These are phyloP conservation scores for Aphanocladium album DNA, from an alignment of 2,329 filamentous ascomycete species.

Conservation along the genomic window DNA sequence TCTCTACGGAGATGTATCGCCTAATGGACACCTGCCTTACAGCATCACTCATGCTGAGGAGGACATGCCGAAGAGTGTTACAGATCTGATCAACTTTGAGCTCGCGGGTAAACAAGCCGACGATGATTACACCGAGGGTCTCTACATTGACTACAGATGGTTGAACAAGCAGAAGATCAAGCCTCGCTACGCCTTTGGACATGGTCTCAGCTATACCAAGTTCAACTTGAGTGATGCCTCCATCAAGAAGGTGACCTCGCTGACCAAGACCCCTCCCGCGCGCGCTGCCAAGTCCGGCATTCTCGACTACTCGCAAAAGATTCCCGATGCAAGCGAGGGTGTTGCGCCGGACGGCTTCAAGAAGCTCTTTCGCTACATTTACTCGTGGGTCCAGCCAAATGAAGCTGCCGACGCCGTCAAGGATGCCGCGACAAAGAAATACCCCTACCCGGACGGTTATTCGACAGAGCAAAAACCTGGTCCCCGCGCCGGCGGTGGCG, in stretches of 20 bases:
- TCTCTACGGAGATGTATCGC: constrained; percentile 70
- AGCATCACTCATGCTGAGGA: constrained; percentile 66
- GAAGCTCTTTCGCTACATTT: constrained; percentile 61
- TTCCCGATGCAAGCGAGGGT: constrained; percentile 50
- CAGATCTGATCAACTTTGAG: constrained; percentile 42
- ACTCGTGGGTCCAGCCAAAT: constrained; percentile 54
- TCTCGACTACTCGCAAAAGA: constrained; percentile 42
- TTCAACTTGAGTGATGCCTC: constrained; percentile 56
- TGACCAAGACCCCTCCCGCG: constrained; percentile 32
- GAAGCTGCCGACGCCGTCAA: constrained; percentile 38
- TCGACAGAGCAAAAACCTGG: constrained; percentile 39
- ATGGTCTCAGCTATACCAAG: constrained; percentile 74
- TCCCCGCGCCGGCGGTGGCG: constrained; percentile 60
- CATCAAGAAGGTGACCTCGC: constrained; percentile 41
- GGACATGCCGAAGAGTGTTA: constrained; percentile 65
- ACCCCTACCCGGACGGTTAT: constrained; percentile 64
- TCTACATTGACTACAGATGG: constrained; percentile 86
- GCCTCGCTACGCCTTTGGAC: constrained; percentile 83
- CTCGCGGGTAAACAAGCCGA: constrained; percentile 63
- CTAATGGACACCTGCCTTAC: constrained; percentile 79
- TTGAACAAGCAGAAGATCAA: constrained; percentile 72
- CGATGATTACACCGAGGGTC: constrained; percentile 75
- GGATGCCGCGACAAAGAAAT: constrained; percentile 32
- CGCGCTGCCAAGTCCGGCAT: constrained; percentile 33
- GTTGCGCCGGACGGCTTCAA: constrained; percentile 56